Base-by-base conservation (phyloP, 352 stramenopile genomes). In the Pythium folliculosum region DNA sequence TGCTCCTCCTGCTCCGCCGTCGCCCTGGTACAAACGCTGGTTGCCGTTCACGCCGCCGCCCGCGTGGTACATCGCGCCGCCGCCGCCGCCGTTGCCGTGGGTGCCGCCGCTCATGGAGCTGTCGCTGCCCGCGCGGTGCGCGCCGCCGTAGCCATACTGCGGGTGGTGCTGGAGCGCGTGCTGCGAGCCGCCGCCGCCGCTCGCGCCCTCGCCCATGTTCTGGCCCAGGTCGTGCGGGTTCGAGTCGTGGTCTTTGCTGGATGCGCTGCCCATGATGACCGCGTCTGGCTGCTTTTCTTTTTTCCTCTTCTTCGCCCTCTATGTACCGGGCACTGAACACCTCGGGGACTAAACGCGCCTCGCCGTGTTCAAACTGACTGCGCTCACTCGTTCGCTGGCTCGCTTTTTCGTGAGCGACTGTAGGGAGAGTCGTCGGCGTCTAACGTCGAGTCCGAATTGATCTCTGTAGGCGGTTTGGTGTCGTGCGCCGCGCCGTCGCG, bases 141-240 rank as follows among this genome's bases (percentile, higher is more conserved):
- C 35, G 77, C 49, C 86, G 76, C 63, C 86, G 74, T 48, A 23
- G 45, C 53, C 63, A 62, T 91, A 91, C 43, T 82, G 75, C 55
- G 84, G 82, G 48, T 91, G 81, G 63, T 91, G 82, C 35, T 89
- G 82, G 72, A 92, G 62, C 52, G 79, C 71, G 60, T 88, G 91
- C 38, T 84, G 80, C 43, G 56, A 62, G 17, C 40, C 49, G 48
- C 69, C 70, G 47, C 72, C 65, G 68, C 62, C 62, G 64, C 77
- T 81, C 45, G 76, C 65, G 38, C 47, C 58, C 17, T 65, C 58
- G 48, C 58, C 58, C 44, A 65, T 65, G 57, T 86, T 84, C 49
- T 81, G 84, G 27, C 86, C 86, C 45, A 95, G 71, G 45, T 93
- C 85, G 49, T 83, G 82, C n/a, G 81, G 86, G 66, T 93, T 90